These are phyloP conservation scores for Mycena chlorophos DNA, from an alignment of 768 basidiomycete species.

Conservation along the genomic window DNA sequence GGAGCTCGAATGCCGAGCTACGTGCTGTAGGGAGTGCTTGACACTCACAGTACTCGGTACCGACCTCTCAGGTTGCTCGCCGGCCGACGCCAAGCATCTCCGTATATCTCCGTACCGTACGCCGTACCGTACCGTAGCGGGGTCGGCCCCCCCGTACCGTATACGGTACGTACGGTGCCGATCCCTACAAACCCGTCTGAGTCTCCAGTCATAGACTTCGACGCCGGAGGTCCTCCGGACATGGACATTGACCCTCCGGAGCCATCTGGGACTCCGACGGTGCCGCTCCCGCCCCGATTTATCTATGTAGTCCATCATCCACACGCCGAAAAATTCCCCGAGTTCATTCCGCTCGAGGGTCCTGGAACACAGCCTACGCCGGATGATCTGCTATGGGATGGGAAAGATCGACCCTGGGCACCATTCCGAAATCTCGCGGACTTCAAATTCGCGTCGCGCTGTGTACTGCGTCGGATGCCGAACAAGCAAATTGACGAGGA, in stretches of 20 bases:
- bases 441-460: constrained; percentile 17
- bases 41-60: too few relatives aligned
- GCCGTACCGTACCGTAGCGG: too few relatives aligned
- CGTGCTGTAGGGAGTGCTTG: too few relatives aligned
- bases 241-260: background rate
- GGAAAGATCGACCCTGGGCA: constrained; percentile 16
- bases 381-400: background rate
- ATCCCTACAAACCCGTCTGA: background rate
- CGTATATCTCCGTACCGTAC: too few relatives aligned
- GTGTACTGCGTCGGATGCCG: constrained; percentile 10
- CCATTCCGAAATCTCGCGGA: constrained; percentile 21
- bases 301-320: constrained; percentile 9
- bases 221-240: background rate
- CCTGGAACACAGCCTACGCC: background rate
- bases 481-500: constrained; percentile 14
- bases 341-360: constrained; percentile 3
- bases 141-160: too few relatives aligned
- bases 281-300: constrained; percentile 6
- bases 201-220: background rate
- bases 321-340: background rate
- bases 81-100: too few relatives aligned
- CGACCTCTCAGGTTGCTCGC: too few relatives aligned
- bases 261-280: background rate
- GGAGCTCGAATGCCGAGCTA: too few relatives aligned
- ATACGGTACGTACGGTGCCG: background rate